Base-by-base conservation (phyloP, 257 asterid genomes). In the Vinca minor region DNA sequence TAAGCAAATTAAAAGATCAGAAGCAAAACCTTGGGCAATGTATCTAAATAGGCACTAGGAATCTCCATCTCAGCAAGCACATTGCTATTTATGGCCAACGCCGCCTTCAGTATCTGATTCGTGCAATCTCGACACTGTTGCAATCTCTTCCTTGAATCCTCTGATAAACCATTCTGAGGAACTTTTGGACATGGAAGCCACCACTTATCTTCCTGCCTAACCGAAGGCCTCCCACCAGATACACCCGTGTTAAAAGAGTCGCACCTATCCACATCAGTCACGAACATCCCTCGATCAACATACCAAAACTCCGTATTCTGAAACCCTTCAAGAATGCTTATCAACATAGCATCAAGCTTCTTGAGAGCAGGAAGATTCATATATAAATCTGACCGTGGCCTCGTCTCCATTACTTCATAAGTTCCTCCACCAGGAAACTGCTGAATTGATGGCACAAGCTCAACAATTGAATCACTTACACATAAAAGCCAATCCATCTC, bases 181-280 rank as follows among this genome's bases (percentile, higher is more conserved):
- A 89, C 89, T 65, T 85, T 89, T 2, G 99, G 99, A 80, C 82
- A 87, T 3, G 99, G 99, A 57, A 93, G 94, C 99, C 99, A 93
- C 99, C 99, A 93, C 78, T 93, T 93, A 73, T 89, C 99, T 73
- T 93, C 99, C 81, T 89, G 95, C 76, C 97, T 82, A 69, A 87
- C 82, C 1, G 97, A 93, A 55, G 96, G 95, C 83, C 96, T 85
- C 70, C 95, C 94, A 62, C 81, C 53, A 11, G 82, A 49, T 8
- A 65, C 68, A 23, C 76, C 80, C 0, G 89, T 34, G 2, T 85
- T 49, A 64, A 64, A 84, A 71, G 75, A 71, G 60, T 83, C 83
- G 10, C 73, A 67, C 26, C 78, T 87, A 42, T 81, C 95, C 4
- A 71, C 74, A 34, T 71, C 81, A 54, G 69, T 67, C 59, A 84